phyloP scores from a whole-genome alignment of 1,284 basidiomycete genomes.

The Filobasidium uniguttulatum region DNA sequence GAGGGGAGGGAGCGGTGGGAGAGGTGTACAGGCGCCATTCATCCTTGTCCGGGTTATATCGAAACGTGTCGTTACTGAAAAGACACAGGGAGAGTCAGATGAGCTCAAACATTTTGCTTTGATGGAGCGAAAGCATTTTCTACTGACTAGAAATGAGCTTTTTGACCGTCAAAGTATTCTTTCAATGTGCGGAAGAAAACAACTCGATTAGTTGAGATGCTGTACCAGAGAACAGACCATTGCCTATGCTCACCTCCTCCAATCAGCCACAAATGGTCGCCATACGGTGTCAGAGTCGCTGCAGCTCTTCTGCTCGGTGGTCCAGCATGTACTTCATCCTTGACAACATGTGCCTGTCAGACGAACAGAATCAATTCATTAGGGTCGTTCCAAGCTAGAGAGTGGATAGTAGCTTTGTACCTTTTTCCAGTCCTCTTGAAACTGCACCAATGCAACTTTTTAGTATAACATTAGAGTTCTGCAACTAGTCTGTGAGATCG shows the following conservation, averaged over 20 bases:
- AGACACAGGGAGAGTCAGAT: slow-evolving; percentile 8
- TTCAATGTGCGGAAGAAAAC: too few species aligned
- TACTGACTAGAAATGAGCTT: slow-evolving; percentile 38
- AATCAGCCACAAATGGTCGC: slow-evolving; percentile 65
- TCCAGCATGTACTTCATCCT: slow-evolving; percentile 12
- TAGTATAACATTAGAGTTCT: background rate
- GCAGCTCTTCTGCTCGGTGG: slow-evolving; percentile 9
- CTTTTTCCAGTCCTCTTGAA: slow-evolving; percentile 15
- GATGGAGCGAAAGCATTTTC: background rate
- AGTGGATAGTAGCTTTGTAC: too few species aligned
- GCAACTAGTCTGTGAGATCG: background rate
- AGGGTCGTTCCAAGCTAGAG: too few species aligned
- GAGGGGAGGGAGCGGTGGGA: slow-evolving; percentile 65
- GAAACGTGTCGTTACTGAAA: slow-evolving; percentile 52
- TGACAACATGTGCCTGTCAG: slow-evolving; percentile 7
- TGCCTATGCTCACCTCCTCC: slow-evolving; percentile 35
- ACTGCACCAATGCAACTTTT: background rate
- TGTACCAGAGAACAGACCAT: too few species aligned
- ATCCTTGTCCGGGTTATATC: slow-evolving; percentile 71
- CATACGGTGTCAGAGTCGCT: slow-evolving; percentile 39
- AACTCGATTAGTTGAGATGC: too few species aligned
- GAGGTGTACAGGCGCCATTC: slow-evolving; percentile 78
- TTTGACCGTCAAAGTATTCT: slow-evolving; percentile 72
- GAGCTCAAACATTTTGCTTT: slow-evolving; percentile 11
- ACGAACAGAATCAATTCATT: background rate